phyloP scores from a whole-genome alignment of 495 filamentous ascomycete species.

The Penicillium dipodomyicola region DNA sequence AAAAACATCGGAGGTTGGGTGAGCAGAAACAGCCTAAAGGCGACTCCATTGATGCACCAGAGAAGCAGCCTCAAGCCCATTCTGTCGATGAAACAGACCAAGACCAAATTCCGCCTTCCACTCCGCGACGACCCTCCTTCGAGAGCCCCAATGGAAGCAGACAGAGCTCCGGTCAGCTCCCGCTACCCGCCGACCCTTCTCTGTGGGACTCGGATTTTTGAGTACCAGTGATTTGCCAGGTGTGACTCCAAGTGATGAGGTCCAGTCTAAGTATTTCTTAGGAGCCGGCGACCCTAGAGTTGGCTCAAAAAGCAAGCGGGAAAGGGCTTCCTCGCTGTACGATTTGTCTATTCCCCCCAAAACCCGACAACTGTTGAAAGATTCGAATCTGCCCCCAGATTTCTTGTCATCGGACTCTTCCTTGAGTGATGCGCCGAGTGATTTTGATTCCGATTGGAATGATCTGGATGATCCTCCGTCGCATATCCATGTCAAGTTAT shows the following conservation, averaged over 20 bases:
- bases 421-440: slow-evolving; percentile 34
- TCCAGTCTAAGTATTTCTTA: slow-evolving; percentile 42
- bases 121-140: neutral
- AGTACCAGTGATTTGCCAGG: slow-evolving; percentile 41
- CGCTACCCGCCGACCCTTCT: slow-evolving; percentile 18
- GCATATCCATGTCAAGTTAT: neutral
- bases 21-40: neutral
- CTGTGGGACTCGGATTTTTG: slow-evolving; percentile 41
- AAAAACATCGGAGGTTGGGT: neutral
- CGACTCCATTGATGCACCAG: neutral
- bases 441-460: slow-evolving; percentile 21
- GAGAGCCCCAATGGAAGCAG: neutral
- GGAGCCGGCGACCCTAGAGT: neutral
- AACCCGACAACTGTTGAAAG: slow-evolving; percentile 14
- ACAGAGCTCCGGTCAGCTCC: neutral
- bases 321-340: neutral
- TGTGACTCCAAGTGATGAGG: slow-evolving; percentile 42
- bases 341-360: slow-evolving; percentile 15
- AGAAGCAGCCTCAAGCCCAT: neutral
- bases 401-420: slow-evolving; percentile 34
- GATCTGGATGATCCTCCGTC: slow-evolving; percentile 1
- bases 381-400: slow-evolving; percentile 19
- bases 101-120: neutral
- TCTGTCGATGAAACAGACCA: neutral
- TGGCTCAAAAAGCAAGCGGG: neutral